phyloP scores from a whole-genome alignment of 2,329 filamentous ascomycete genomes.

The Botryotinia calthae region DNA sequence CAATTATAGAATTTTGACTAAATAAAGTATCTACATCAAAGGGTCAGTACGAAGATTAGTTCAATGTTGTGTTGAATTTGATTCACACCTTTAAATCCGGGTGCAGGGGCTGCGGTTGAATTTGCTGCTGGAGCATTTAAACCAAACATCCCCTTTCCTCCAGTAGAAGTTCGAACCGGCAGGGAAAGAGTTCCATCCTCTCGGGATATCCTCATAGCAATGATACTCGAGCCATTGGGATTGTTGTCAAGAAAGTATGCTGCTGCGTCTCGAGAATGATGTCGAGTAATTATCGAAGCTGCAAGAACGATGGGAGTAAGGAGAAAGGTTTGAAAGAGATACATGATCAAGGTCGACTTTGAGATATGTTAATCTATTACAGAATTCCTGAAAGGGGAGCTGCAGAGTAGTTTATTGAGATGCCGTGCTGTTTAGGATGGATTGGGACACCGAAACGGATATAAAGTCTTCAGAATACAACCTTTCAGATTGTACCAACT shows the following conservation, averaged over 20 bases:
- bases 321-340: background rate
- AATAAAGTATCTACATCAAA: slow-evolving; percentile 47
- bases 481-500: background rate
- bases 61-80: background rate
- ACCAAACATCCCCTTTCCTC: slow-evolving; percentile 46
- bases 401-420: background rate
- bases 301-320: background rate
- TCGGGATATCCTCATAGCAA: slow-evolving; percentile 47
- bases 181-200: slow-evolving; percentile 47
- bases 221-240: slow-evolving; percentile 44
- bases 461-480: background rate
- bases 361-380: background rate
- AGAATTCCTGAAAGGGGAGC: background rate
- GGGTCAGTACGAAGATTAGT: background rate
- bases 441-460: background rate
- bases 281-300: background rate
- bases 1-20: slow-evolving; percentile 49
- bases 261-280: slow-evolving; percentile 28
- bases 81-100: background rate
- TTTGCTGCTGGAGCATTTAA: slow-evolving; percentile 37
- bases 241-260: slow-evolving; percentile 58
- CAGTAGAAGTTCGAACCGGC: slow-evolving; percentile 45
- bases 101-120: background rate
- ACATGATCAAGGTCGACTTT: background rate
- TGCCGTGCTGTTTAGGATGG: background rate